phyloP scores from a whole-genome alignment of 805 yeast genomes.

The Candida oleophila region DNA sequence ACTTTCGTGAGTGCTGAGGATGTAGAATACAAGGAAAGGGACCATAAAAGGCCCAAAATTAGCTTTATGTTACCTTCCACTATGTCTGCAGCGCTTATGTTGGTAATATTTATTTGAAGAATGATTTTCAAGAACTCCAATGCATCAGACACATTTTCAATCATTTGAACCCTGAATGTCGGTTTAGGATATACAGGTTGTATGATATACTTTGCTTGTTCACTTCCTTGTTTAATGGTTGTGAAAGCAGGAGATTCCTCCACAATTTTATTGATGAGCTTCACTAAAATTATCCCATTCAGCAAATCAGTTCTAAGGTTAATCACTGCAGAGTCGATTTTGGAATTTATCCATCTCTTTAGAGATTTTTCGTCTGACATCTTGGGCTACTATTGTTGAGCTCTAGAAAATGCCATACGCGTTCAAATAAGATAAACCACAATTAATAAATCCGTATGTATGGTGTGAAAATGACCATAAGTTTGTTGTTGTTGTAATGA shows the following conservation, averaged over 20 bases:
- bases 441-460: too few species aligned
- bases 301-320: constrained; percentile 32
- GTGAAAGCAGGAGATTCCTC: constrained; percentile 14
- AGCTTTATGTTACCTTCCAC: constrained; percentile 48
- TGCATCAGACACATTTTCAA: constrained; percentile 46
- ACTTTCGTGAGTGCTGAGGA: constrained; percentile 17
- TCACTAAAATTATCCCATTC: constrained; percentile 40
- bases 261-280: constrained; percentile 34
- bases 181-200: constrained; percentile 38
- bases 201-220: constrained; percentile 21
- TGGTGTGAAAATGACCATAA: not conserved
- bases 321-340: constrained; percentile 23
- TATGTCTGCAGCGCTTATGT: constrained; percentile 50
- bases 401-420: not conserved
- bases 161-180: constrained; percentile 40
- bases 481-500: not conserved
- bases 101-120: constrained; percentile 39
- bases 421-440: not conserved
- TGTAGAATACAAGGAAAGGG: constrained; percentile 42
- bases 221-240: not conserved
- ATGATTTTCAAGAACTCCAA: constrained; percentile 41
- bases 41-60: constrained; percentile 50
- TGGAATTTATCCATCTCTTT: constrained; percentile 48
- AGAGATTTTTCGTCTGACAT: constrained; percentile 41
- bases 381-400: not conserved